Conservation (phyloP, 208 protist genomes). For the Leishmania amazonensis region DNA sequence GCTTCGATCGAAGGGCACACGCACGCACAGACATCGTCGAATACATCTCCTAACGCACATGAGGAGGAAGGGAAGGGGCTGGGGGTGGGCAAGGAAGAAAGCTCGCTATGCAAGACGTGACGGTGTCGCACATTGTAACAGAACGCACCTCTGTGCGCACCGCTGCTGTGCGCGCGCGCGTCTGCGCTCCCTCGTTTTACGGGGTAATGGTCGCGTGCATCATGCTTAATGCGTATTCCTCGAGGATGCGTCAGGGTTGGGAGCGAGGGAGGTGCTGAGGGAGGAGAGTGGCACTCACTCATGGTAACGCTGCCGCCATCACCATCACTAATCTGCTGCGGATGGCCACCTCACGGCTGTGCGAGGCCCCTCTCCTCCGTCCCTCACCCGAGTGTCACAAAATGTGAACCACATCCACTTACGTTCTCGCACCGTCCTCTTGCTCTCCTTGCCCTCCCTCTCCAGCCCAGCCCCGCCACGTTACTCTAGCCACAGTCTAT, state of each 20-base stretch:
- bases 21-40: neutral
- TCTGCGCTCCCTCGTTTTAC: no score
- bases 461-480: neutral
- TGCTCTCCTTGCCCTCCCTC: neutral
- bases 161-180: no score
- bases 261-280: neutral
- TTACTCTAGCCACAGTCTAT: neutral
- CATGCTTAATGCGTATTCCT: neutral
- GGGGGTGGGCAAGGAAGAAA: neutral
- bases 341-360: neutral
- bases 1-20: neutral
- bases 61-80: neutral
- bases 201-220: no score
- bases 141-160: neutral
- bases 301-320: neutral
- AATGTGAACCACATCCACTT: neutral
- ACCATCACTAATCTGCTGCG: neutral
- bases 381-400: neutral
- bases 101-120: neutral
- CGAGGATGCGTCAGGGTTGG: neutral
- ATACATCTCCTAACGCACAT: neutral
- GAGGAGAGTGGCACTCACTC: neutral
- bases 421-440: neutral
- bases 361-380: neutral
- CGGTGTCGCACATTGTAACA: neutral